These are phyloP conservation scores for Fusarium albosuccineum DNA, from an alignment of 2,329 filamentous ascomycete genomes.

Conservation along the genomic window DNA sequence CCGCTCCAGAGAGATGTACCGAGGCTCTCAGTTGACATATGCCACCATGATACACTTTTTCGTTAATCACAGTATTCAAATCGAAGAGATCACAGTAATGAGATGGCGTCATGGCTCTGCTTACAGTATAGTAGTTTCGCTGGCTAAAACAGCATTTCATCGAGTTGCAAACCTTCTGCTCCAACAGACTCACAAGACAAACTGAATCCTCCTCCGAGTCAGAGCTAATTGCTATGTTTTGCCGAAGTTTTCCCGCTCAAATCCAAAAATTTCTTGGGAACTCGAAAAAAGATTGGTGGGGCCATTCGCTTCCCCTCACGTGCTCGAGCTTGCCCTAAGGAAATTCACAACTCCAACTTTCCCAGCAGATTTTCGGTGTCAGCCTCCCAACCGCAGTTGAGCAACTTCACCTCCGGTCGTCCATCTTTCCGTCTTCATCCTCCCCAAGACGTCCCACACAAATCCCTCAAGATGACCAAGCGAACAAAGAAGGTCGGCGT, in stretches of 20 bases:
- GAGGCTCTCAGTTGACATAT: slow-evolving; percentile 1
- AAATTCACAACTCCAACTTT: slow-evolving; percentile 55
- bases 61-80: too few relatives aligned
- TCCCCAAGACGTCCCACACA: slow-evolving; percentile 53
- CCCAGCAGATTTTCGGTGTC: slow-evolving; percentile 50
- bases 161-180: not conserved
- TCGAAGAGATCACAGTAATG: not conserved
- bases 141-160: too few relatives aligned
- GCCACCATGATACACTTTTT: not conserved
- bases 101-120: not conserved
- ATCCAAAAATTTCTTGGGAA: slow-evolving; percentile 18
- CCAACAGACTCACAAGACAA: not conserved
- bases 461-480: slow-evolving; percentile 85
- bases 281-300: slow-evolving; percentile 37
- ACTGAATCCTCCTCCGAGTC: slow-evolving; percentile 5
- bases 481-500: slow-evolving; percentile 98
- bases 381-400: slow-evolving; percentile 48
- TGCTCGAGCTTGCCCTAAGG: slow-evolving; percentile 59
- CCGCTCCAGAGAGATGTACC: not conserved
- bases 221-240: slow-evolving; percentile 53
- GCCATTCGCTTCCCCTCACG: slow-evolving; percentile 51
- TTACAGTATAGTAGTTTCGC: not conserved
- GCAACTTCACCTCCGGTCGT: slow-evolving; percentile 49
- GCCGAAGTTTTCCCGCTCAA: slow-evolving; percentile 72
- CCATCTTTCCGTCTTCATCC: slow-evolving; percentile 51